A percentile compares a stretch with the other conserved stretches of the same genome.
These are phyloP conservation scores for Hapsidospora chrysogenum DNA, from an alignment of 495 filamentous ascomycete species.

Conservation along the genomic window DNA sequence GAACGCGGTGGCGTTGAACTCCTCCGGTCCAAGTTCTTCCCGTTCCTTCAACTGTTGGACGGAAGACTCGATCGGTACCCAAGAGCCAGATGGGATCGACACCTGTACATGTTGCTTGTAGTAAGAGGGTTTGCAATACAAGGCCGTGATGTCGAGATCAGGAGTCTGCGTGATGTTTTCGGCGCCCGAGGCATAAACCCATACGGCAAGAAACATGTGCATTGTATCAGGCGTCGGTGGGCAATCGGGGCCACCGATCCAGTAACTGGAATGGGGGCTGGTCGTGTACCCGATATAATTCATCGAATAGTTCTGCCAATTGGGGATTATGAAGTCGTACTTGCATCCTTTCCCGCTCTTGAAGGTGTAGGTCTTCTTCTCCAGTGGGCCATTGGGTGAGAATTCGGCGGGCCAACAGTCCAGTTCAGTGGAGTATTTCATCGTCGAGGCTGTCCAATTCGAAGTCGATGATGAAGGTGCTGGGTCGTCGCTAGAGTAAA, in stretches of 20 bases:
- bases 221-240: neutral
- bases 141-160: slow-evolving; percentile 9
- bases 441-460: slow-evolving; percentile 16
- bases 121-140: slow-evolving; percentile 24
- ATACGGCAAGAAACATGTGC: slow-evolving; percentile 17
- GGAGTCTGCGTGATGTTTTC: slow-evolving; percentile 2
- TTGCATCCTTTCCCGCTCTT: slow-evolving; percentile 14
- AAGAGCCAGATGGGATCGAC: too few relatives aligned
- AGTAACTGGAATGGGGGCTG: slow-evolving; percentile 6
- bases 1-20: slow-evolving; percentile 20
- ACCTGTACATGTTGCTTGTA: slow-evolving; percentile 14
- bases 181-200: neutral
- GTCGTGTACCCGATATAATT: slow-evolving; percentile 16
- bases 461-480: neutral
- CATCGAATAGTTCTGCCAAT: neutral
- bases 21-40: slow-evolving; percentile 5
- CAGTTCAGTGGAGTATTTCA: slow-evolving; percentile 15
- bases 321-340: neutral
- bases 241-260: slow-evolving; percentile 12
- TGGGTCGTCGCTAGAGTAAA: slow-evolving; percentile 4
- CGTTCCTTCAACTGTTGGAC: too few relatives aligned
- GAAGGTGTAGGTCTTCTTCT: slow-evolving; percentile 4
- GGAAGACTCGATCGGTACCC: too few relatives aligned
- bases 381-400: neutral
- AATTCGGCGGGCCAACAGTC: slow-evolving; percentile 15